Base-by-base conservation (phyloP, 371 early-diverging fungal genomes). In the Mortierella sp. region DNA sequence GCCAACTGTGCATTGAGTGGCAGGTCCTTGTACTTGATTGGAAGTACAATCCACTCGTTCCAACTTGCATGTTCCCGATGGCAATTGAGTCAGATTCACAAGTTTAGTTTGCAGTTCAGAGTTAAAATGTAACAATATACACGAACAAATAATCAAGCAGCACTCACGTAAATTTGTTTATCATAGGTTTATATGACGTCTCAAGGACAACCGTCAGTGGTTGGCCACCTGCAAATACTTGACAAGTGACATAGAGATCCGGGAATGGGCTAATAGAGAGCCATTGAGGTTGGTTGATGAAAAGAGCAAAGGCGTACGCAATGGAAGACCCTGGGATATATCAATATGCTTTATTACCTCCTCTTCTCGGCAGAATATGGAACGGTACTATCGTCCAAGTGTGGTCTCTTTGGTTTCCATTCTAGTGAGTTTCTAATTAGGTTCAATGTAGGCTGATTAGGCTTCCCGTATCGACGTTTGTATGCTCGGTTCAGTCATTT, bases 31-130 rank as follows among this genome's bases (percentile, higher is more conserved):
- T 95, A 96, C 75, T 90, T 92, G 61, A 96, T 86, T 2, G 98
- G 97, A 42, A 98, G 83, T 17, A 88, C 86, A 31, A 98, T 79
- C 97, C 97, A 96, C 86, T 97, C 97, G 78, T 95, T 93, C 96
- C 96, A 96, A 12, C 93, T 90, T 68, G 23, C n/a, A 26, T 35
- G 8, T 54, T 19, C n/a, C 56, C 22, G 15, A 19, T 15, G 7
- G 26, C 37, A 19, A 34, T 26, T 47, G 47, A 47, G n/a, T 47
- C 4, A n/a, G n/a, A n/a, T n/a, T n/a, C n/a, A n/a, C n/a, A n/a
- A n/a, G 8, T 17, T 47, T 47, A 47, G 47, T n/a, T 7, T 7
- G n/a, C 7, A n/a, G n/a, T 47, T 47, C 47, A 3, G n/a, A 53
- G 51, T 23, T 26, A 42, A 43, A 55, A 40, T 47, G 56, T 43